phyloP scores from a whole-genome alignment of 108 stramenopile genomes.

The Conticribra weissflogii region DNA sequence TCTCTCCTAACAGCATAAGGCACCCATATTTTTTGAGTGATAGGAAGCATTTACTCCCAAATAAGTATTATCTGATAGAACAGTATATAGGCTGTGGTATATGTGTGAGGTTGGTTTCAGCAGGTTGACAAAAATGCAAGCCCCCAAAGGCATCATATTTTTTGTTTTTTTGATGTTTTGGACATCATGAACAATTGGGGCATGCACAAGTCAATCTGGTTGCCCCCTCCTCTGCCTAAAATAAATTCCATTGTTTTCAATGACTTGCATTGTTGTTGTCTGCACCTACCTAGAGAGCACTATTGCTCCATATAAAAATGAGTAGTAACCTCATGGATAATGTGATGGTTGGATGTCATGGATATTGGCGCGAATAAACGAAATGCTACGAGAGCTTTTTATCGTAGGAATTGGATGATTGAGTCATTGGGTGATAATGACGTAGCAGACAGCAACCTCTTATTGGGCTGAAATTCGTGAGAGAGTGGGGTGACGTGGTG shows the following conservation, averaged over 20 bases:
- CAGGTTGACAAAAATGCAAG: conserved; percentile 12
- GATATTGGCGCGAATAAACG: too few relatives aligned
- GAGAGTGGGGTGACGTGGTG: too few relatives aligned
- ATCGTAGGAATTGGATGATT: too few relatives aligned
- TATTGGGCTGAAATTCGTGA: too few relatives aligned
- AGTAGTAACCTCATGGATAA: too few relatives aligned
- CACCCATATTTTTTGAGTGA: conserved; percentile 11
- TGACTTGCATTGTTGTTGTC: background rate
- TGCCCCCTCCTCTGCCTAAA: conserved; percentile 8
- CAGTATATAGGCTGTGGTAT: conserved; percentile 13
- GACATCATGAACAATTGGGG: conserved; percentile 19
- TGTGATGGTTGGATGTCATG: too few relatives aligned
- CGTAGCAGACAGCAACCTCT: too few relatives aligned
- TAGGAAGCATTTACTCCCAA: conserved; percentile 3
- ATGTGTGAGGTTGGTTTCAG: conserved; percentile 19
- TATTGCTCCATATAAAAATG: too few relatives aligned
- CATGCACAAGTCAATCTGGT: conserved; percentile 13
- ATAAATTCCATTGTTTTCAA: background rate
- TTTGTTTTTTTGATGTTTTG: conserved; percentile 8
- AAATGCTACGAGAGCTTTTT: too few relatives aligned
- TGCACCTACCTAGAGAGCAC: too few relatives aligned
- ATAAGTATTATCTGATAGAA: conserved; percentile 13
- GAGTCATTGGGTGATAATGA: too few relatives aligned
- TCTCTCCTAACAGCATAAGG: conserved; percentile 7
- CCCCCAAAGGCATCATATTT: conserved; percentile 11